phyloP scores from a whole-genome alignment of 768 basidiomycete species.

The Podaxis mareebaensis region DNA sequence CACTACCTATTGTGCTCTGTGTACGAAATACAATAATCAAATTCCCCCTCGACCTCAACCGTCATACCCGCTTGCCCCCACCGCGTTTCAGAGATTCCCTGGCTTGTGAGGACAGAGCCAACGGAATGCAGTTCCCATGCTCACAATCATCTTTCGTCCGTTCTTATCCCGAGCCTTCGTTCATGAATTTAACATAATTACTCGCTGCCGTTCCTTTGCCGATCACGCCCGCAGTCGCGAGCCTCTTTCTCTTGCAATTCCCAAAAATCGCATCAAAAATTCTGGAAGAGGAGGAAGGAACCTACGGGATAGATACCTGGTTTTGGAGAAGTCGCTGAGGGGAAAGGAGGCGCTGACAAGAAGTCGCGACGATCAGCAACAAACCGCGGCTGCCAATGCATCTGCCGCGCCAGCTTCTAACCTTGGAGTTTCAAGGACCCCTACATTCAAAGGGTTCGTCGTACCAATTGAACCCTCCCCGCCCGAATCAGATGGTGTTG shows the following conservation, averaged over 20 bases:
- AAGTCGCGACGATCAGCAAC: constrained; percentile 2
- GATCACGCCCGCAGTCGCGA: background rate
- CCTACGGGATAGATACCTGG: constrained; percentile 4
- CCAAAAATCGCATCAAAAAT: constrained; percentile 1
- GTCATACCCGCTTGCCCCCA: background rate
- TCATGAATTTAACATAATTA: background rate
- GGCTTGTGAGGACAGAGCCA: background rate
- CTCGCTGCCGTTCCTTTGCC: background rate
- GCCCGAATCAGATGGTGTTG: constrained; percentile 67
- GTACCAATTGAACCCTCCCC: constrained; percentile 63
- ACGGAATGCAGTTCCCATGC: background rate
- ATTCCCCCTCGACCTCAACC: background rate
- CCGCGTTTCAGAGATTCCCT: background rate
- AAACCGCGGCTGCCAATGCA: background rate
- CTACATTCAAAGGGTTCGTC: constrained; percentile 51
- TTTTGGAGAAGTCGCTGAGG: constrained; percentile 13
- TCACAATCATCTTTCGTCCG: background rate
- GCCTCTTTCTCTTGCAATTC: constrained; percentile 2
- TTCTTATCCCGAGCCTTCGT: background rate
- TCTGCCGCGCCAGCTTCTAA: background rate
- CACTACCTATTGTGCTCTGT: background rate
- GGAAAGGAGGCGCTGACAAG: constrained; percentile 13
- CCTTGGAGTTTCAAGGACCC: background rate
- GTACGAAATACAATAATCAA: background rate
- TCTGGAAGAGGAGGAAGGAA: constrained; percentile 11